phyloP scores from a whole-genome alignment of 768 basidiomycete genomes.

The Tulasnella sp. region DNA sequence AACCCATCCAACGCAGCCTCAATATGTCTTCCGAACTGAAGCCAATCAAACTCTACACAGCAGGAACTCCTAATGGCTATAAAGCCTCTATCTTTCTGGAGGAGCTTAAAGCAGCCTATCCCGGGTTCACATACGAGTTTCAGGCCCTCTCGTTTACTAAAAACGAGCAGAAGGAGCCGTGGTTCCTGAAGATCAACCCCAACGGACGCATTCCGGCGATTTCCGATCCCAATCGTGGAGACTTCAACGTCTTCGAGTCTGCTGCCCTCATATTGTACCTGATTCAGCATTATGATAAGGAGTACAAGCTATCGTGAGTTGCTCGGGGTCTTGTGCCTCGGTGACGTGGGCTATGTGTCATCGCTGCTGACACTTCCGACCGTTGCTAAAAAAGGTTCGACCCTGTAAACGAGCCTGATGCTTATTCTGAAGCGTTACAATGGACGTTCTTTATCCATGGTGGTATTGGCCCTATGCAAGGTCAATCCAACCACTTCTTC shows the following conservation, averaged over 20 bases:
- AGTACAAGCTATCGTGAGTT: conserved; percentile 53
- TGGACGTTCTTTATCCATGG: conserved; percentile 89
- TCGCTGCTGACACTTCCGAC: background rate
- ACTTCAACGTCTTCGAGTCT: conserved; percentile 66
- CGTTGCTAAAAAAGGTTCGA: conserved; percentile 46
- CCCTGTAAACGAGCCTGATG: conserved; percentile 44
- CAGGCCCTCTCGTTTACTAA: conserved; percentile 54
- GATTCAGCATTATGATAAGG: conserved; percentile 72
- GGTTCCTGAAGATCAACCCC: conserved; percentile 69
- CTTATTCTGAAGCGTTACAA: conserved; percentile 69
- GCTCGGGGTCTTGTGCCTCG: background rate
- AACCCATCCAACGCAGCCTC: too few species aligned
- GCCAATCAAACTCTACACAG: conserved; percentile 45
- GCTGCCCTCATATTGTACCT: conserved; percentile 81
- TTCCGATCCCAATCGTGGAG: conserved; percentile 55
- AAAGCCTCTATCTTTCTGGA: conserved; percentile 42
- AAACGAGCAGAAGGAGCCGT: conserved; percentile 75
- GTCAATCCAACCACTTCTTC: conserved; percentile 64
- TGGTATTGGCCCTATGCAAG: conserved; percentile 45
- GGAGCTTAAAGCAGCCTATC: conserved; percentile 56
- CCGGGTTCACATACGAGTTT: conserved; percentile 41
- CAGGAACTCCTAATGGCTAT: conserved; percentile 57
- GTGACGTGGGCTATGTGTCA: background rate
- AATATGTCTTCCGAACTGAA: background rate
- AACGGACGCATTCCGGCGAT: conserved; percentile 67